Base-by-base conservation (phyloP, 1,139 yeast species). In the Protomyces gravidus region DNA sequence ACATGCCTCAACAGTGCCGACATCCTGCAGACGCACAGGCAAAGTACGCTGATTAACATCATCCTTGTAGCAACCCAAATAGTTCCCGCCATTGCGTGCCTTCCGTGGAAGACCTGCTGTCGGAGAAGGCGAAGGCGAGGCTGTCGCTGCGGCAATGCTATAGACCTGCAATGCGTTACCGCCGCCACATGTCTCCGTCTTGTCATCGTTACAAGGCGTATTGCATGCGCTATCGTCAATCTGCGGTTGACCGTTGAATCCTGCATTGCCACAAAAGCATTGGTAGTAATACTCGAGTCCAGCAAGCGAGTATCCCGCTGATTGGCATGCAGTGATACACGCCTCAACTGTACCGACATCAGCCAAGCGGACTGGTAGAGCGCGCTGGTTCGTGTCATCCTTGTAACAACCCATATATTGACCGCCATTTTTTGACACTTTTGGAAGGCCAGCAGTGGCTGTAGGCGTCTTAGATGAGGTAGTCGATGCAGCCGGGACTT, bases 241-340 rank as follows among this genome's bases (percentile, higher is more conserved):
- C 17, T 46, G 32, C 6, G 50, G 25, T 13, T 36, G 42, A 15
- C 42, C 42, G 11, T 19, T 19, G 9, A 7, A 13, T 13, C 27
- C 50, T 13, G 50, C 39, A 25, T 45, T 45, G 19, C 48, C 48
- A 11, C 48, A 45, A 28, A 45, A 45, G n/a, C 48, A 45, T 45
- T 45, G 48, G 17, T 25, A 45, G 48, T 19, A 21, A 7, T 45
- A 45, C n/a, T 45, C 48, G 17, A 45, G 48, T 17, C 48, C 48
- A 19, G n/a, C 25, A 13, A 19, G 9, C 1, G 25, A 5, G 21
- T 21, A 40, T 6, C 25, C 45, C 17, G 25, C n/a, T 13, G 21
- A 3, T 19, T 21, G 25, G 45, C 25, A 40, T 17, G 9, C 17
- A 11, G 13, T 17, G 17, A 40, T 13, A 21, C 36, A 30, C 11